Conservation (phyloP, 202 grass and related monocot species). For the Carex sylvatica region DNA sequence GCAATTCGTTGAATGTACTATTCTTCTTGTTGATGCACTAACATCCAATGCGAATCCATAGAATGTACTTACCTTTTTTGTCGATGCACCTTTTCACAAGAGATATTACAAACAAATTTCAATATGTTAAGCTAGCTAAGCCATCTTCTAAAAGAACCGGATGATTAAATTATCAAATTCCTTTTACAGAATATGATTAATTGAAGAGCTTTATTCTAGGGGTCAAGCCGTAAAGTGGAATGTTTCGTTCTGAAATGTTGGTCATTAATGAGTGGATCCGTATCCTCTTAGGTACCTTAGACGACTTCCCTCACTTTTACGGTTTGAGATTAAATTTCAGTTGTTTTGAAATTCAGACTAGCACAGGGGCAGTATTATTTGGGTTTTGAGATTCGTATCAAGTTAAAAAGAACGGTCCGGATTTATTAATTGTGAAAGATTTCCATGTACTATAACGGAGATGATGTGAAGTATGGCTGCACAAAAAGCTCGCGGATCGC, state of each 20-base stretch:
- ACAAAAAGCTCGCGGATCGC: too few species aligned
- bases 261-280: not conserved
- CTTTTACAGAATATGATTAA: not conserved
- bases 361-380: too few species aligned
- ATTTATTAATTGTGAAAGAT: too few species aligned
- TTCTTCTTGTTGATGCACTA: not conserved
- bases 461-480: too few species aligned
- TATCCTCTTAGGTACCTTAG: too few species aligned
- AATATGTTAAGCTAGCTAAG: not conserved
- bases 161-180: not conserved
- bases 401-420: too few species aligned
- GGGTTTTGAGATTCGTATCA: too few species aligned
- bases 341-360: too few species aligned
- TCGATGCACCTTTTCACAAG: not conserved
- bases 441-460: too few species aligned
- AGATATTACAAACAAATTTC: not conserved
- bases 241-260: not conserved
- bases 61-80: not conserved
- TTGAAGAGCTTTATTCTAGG: not conserved
- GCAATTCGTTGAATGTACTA: not conserved
- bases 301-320: too few species aligned
- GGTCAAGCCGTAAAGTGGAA: not conserved
- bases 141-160: not conserved
- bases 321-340: too few species aligned
- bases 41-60: not conserved